These are phyloP conservation scores for Trichoderma orchidacearum DNA, from an alignment of 495 filamentous ascomycete genomes.

Conservation along the genomic window DNA sequence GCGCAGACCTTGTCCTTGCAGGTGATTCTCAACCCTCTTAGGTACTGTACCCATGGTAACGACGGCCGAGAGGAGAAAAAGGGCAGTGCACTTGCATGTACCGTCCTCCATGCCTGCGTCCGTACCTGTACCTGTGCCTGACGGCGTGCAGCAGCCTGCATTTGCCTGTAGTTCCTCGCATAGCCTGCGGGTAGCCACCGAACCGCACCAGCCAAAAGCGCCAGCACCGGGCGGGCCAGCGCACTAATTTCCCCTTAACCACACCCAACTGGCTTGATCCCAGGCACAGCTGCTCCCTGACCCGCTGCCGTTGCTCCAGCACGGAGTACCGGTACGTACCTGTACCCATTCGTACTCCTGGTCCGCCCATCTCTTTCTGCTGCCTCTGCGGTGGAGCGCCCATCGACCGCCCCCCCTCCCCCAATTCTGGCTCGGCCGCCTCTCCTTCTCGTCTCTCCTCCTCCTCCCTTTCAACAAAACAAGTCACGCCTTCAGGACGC, in stretches of 20 bases:
- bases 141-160: background rate
- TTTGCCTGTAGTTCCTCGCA: background rate
- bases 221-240: too few relatives aligned
- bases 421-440: background rate
- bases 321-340: background rate
- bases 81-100: too few relatives aligned
- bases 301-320: too few relatives aligned
- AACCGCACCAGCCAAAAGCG: background rate
- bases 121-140: background rate
- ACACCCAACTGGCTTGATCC: background rate
- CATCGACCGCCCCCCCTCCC: background rate
- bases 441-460: conserved; percentile 1
- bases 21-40: too few relatives aligned
- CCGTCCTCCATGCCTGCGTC: too few relatives aligned
- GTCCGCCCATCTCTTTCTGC: background rate
- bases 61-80: too few relatives aligned
- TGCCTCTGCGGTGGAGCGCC: background rate
- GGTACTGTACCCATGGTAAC: too few relatives aligned
- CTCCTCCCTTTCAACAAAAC: conserved; percentile 3
- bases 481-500: conserved; percentile 2
- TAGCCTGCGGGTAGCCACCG: background rate
- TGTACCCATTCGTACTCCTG: background rate
- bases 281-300: background rate
- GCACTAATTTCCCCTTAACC: conserved; percentile 1
- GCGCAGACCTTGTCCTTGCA: too few relatives aligned